A percentile compares a stretch with the other conserved stretches of the same genome.
These are phyloP conservation scores for Nannizzia gypsea DNA, from an alignment of 2,329 filamentous ascomycete species.

Conservation along the genomic window DNA sequence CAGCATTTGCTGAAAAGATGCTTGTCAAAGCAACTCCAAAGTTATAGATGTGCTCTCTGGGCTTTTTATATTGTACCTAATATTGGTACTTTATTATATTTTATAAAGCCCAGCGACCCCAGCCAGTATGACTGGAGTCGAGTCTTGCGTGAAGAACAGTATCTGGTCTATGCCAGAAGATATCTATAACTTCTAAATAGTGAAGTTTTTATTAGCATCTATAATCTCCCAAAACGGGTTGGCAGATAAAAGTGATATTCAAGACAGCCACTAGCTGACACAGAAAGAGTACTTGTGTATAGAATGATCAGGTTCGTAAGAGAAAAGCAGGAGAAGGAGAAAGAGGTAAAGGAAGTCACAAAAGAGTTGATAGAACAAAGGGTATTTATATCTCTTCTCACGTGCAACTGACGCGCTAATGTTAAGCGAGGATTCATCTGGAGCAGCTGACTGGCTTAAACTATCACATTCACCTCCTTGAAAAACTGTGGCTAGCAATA, in stretches of 20 bases:
- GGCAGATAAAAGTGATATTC: background rate
- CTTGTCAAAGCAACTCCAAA: background rate
- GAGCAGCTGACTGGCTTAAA: background rate
- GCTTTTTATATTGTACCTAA: background rate
- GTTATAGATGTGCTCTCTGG: background rate
- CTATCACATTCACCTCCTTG: background rate
- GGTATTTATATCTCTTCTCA: background rate
- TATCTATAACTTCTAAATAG: background rate
- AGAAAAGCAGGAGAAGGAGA: background rate
- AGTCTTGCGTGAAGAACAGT: background rate
- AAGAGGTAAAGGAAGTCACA: background rate
- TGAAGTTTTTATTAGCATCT: background rate
- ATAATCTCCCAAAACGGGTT: background rate
- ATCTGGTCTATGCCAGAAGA: background rate
- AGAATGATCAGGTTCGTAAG: too few species aligned
- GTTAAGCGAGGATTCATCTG: conserved; percentile 1
- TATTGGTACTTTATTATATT: background rate
- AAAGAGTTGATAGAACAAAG: background rate
- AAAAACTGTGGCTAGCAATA: background rate
- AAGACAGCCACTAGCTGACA: background rate
- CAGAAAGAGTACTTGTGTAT: background rate
- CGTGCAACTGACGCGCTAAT: background rate
- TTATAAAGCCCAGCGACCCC: conserved; percentile 3
- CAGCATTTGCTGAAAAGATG: background rate
- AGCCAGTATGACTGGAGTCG: conserved; percentile 7